Evolutionary conservation across 345 rosid species (phyloP).

Genomic region (Toxicodendron radicans): DNA sequence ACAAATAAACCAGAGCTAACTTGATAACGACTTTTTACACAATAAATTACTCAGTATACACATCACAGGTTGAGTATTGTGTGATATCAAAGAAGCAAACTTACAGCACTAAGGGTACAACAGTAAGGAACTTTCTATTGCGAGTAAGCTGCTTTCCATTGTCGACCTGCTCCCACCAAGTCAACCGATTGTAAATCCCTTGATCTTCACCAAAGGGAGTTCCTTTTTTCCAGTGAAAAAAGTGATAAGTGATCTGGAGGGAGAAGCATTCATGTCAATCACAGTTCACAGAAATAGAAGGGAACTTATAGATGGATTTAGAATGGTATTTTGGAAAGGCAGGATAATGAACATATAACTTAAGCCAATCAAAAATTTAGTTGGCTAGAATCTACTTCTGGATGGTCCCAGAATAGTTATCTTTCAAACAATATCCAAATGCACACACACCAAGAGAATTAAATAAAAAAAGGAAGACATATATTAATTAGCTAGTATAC

Average conservation of each 20-base stretch:
- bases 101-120: constrained; percentile 94
- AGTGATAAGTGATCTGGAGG: constrained; percentile 84
- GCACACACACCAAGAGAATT: neutral
- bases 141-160: constrained; percentile 94
- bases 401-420: neutral
- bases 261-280: constrained; percentile 19
- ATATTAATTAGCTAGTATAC: neutral
- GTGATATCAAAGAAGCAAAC: constrained; percentile 25
- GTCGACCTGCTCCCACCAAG: constrained; percentile 99
- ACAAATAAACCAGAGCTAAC: neutral
- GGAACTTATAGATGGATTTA: constrained; percentile 8
- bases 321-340: neutral
- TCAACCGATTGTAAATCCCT: constrained; percentile 89
- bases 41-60: neutral
- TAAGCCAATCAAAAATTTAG: neutral
- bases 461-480: neutral
- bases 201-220: constrained; percentile 97
- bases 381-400: neutral
- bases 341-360: neutral
- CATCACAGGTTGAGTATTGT: neutral
- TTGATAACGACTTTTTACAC: neutral
- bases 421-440: neutral
- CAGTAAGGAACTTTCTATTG: constrained; percentile 86
- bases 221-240: constrained; percentile 99
- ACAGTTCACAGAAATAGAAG: constrained; percentile 6